These are phyloP conservation scores for Moricandia moricandioides DNA, from an alignment of 345 rosid genomes.

Conservation along the genomic window DNA sequence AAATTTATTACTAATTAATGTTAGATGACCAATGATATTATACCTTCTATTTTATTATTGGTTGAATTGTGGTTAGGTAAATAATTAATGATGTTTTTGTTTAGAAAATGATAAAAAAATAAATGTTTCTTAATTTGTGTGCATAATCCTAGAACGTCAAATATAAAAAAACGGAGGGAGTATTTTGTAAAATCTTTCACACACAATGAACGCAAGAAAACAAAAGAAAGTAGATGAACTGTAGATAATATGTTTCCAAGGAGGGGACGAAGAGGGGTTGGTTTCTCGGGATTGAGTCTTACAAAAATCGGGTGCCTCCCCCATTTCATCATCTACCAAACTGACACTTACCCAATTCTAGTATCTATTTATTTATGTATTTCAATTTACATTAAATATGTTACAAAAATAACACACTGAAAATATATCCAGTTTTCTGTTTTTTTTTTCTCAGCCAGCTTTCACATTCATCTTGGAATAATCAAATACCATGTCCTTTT, in stretches of 20 bases:
- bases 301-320: slow-evolving; percentile 29
- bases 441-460: background rate
- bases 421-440: background rate
- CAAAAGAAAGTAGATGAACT: background rate
- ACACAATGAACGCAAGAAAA: background rate
- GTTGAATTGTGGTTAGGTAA: too few relatives aligned
- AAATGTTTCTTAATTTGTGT: too few relatives aligned
- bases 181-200: background rate
- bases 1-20: too few relatives aligned
- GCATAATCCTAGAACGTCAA: too few relatives aligned
- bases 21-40: too few relatives aligned
- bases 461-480: slow-evolving; percentile 32
- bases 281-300: slow-evolving; percentile 41
- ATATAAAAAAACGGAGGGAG: too few relatives aligned
- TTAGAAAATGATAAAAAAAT: too few relatives aligned
- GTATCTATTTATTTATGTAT: slow-evolving; percentile 37
- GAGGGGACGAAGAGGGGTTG: slow-evolving; percentile 38
- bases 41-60: too few relatives aligned
- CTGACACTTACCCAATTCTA: slow-evolving; percentile 36
- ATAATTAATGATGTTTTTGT: too few relatives aligned
- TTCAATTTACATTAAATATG: slow-evolving; percentile 30
- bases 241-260: slow-evolving; percentile 28
- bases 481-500: slow-evolving; percentile 28
- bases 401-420: slow-evolving; percentile 27
- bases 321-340: slow-evolving; percentile 40